Evolutionary conservation across 495 filamentous ascomycete genomes (phyloP).

Genomic region (Podospora anserina): DNA sequence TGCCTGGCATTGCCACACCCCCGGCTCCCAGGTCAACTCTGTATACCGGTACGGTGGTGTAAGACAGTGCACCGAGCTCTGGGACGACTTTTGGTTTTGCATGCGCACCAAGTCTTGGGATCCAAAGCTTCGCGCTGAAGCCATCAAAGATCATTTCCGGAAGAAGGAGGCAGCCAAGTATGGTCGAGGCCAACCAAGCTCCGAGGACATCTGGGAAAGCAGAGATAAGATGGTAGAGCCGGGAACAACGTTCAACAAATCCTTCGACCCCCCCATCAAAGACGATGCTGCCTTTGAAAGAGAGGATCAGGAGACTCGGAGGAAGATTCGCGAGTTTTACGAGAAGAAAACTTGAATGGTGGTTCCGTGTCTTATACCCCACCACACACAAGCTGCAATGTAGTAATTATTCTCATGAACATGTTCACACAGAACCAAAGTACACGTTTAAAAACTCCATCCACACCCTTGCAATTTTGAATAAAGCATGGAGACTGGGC

Average conservation of each 20-base stretch:
- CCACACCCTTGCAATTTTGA: background rate
- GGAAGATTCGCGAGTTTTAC: conserved; percentile 33
- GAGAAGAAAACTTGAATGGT: conserved; percentile 2
- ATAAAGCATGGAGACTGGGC: background rate
- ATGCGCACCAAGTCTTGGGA: conserved; percentile 68
- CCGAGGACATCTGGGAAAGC: conserved; percentile 88
- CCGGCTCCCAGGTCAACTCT: conserved; percentile 76
- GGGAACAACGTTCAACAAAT: conserved; percentile 43
- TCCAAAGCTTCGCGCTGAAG: conserved; percentile 49
- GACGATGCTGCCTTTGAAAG: conserved; percentile 60
- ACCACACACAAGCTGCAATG: background rate
- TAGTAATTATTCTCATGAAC: background rate
- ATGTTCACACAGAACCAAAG: too few species aligned
- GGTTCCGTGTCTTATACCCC: background rate
- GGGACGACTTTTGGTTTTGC: conserved; percentile 93
- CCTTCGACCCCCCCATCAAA: conserved; percentile 50
- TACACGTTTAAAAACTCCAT: too few species aligned
- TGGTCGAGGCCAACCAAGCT: conserved; percentile 62
- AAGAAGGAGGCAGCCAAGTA: conserved; percentile 68
- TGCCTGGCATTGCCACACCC: conserved; percentile 91
- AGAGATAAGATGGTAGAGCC: conserved; percentile 50
- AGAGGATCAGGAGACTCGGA: conserved; percentile 51
- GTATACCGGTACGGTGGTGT: conserved; percentile 81
- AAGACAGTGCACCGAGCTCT: conserved; percentile 71
- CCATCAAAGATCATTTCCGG: conserved; percentile 67